A percentile compares a stretch with the other conserved stretches of the same genome.
Evolutionary conservation across 129 eudicot genomes (phyloP).

Genomic region (Centrapalus pauciflorus): DNA sequence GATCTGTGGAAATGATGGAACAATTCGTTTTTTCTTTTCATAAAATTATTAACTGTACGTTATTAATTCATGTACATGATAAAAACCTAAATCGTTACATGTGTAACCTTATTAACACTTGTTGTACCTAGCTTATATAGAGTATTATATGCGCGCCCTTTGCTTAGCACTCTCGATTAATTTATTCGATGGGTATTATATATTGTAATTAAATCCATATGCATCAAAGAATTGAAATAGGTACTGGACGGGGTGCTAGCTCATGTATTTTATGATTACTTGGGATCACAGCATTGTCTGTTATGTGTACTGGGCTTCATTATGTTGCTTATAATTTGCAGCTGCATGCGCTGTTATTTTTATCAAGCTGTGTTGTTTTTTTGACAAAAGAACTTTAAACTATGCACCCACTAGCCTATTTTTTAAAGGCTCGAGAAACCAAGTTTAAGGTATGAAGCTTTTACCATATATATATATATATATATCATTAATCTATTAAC

Average conservation of each 20-base stretch:
- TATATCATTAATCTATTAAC: too few relatives aligned
- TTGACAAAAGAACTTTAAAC: slow-evolving; percentile 1
- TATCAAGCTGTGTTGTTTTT: slow-evolving; percentile 12
- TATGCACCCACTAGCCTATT: too few relatives aligned
- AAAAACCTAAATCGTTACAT: slow-evolving; percentile 4
- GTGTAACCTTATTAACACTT: slow-evolving; percentile 2
- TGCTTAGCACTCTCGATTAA: background rate
- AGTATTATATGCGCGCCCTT: slow-evolving; percentile 3
- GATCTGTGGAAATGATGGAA: slow-evolving; percentile 50
- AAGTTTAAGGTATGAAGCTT: too few relatives aligned
- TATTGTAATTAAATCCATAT: slow-evolving; percentile 10
- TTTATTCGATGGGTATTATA: slow-evolving; percentile 1
- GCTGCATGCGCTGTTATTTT: slow-evolving; percentile 26
- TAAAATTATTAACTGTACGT: slow-evolving; percentile 1
- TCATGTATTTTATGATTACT: slow-evolving; percentile 21
- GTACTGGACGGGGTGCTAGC: background rate
- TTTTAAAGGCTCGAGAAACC: too few relatives aligned
- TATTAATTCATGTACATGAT: slow-evolving; percentile 10
- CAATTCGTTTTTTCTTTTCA: background rate
- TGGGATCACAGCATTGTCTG: slow-evolving; percentile 11
- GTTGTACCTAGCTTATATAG: background rate
- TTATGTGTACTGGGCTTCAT: slow-evolving; percentile 18
- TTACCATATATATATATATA: too few relatives aligned
- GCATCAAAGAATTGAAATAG: background rate
- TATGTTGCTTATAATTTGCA: slow-evolving; percentile 23